Conservation (phyloP, 768 basidiomycete genomes). For the Tubosaeta sp. region DNA sequence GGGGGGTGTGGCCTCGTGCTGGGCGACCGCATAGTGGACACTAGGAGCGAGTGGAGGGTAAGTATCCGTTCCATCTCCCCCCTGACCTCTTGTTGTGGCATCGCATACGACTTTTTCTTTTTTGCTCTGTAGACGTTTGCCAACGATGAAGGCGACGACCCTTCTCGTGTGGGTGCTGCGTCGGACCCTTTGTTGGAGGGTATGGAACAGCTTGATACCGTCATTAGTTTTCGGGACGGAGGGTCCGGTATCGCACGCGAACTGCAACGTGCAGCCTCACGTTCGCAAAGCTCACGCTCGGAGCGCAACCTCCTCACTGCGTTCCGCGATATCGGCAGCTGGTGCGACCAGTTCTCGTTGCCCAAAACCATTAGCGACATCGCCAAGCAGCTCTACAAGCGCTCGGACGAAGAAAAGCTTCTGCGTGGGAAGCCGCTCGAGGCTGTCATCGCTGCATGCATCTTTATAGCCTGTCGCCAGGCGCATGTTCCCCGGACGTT, state of each 20-base stretch:
- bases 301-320: slow-evolving; percentile 85
- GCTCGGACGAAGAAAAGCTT: slow-evolving; percentile 92
- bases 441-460: slow-evolving; percentile 94
- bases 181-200: slow-evolving; percentile 92
- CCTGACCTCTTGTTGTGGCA: not conserved
- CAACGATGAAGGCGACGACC: slow-evolving; percentile 98
- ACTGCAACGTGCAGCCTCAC: slow-evolving; percentile 87
- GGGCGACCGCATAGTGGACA: slow-evolving; percentile 96
- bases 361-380: slow-evolving; percentile 93
- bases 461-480: slow-evolving; percentile 95
- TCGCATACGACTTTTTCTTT: slow-evolving; percentile 20
- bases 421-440: slow-evolving; percentile 88
- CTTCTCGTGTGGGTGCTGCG: slow-evolving; percentile 98
- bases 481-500: slow-evolving; percentile 95
- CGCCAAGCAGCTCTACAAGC: slow-evolving; percentile 96
- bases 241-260: slow-evolving; percentile 89
- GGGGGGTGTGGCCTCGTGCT: slow-evolving; percentile 90
- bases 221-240: slow-evolving; percentile 94
- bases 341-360: slow-evolving; percentile 94
- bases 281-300: slow-evolving; percentile 70
- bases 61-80: slow-evolving; percentile 35
- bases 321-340: slow-evolving; percentile 86
- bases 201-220: slow-evolving; percentile 90
- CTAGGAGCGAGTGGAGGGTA: slow-evolving; percentile 96
- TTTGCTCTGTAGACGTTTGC: slow-evolving; percentile 80